Conservation (phyloP, 441 rosid species). For the Geranium incanum region DNA sequence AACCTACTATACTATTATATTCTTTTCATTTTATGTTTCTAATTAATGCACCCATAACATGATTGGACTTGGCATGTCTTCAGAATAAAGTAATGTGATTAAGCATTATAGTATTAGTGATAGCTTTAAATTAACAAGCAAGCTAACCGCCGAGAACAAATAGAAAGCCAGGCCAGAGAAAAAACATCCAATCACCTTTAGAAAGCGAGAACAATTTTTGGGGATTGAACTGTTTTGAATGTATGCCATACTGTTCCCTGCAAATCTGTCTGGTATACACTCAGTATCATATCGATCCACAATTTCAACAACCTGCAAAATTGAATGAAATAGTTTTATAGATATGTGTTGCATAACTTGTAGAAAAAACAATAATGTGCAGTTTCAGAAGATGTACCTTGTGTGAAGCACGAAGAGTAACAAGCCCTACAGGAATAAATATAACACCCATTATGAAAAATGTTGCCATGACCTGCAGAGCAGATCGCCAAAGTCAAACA, state of each 20-base stretch:
- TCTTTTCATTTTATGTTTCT: no score
- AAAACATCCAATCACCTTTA: constrained; percentile 41
- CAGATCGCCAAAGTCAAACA: constrained; percentile 5
- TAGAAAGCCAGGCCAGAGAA: background rate
- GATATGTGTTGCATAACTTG: background rate
- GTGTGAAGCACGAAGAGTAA: constrained; percentile 61
- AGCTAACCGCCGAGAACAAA: background rate
- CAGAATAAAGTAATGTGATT: background rate
- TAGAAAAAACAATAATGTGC: background rate
- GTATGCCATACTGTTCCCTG: constrained; percentile 48
- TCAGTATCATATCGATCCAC: constrained; percentile 64
- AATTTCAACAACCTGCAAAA: constrained; percentile 64
- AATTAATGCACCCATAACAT: no score
- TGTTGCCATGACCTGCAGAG: constrained; percentile 48
- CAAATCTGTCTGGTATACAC: constrained; percentile 56
- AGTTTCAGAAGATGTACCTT: constrained; percentile 34
- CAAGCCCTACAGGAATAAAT: constrained; percentile 62
- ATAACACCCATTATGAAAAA: constrained; percentile 51
- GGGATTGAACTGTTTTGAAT: constrained; percentile 50
- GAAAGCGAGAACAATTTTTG: constrained; percentile 54
- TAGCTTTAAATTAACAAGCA: background rate
- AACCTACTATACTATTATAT: no score
- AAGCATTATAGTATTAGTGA: background rate
- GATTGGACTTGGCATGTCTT: no score
- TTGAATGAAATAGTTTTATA: constrained; percentile 11